Evolutionary conservation across 1,139 yeast species (phyloP).

Genomic region (Lodderomyces jiufengensis): DNA sequence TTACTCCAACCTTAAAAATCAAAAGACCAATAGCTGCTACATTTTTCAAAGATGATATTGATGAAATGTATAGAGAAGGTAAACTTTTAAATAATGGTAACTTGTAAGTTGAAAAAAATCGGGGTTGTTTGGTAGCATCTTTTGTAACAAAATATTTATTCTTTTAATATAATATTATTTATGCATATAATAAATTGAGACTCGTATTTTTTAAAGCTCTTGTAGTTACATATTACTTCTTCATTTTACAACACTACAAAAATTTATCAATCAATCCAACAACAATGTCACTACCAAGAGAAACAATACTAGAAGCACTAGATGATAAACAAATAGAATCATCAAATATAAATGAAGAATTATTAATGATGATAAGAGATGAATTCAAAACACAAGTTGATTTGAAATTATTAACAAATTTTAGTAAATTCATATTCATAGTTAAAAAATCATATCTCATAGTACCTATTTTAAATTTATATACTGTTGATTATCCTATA

Average conservation of each 20-base stretch:
- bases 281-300: no score
- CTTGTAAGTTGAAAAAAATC: conserved; percentile 18
- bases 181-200: no score
- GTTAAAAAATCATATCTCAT: conserved; percentile 23
- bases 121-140: no score
- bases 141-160: no score
- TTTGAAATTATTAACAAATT: conserved; percentile 7
- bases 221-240: no score
- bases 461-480: conserved; percentile 14
- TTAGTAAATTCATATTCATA: conserved; percentile 20
- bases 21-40: conserved; percentile 59
- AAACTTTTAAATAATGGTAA: conserved; percentile 21
- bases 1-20: conserved; percentile 75
- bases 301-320: no score
- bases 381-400: conserved; percentile 1
- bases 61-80: conserved; percentile 57
- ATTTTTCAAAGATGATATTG: conserved; percentile 44
- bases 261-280: no score
- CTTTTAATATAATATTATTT: no score
- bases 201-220: no score
- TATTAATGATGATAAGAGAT: conserved; percentile 4
- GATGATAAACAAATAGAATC: no score
- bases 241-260: no score
- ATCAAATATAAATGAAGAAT: conserved; percentile 5
- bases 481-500: conserved; percentile 21